A percentile compares a stretch with the other conserved stretches of the same genome.
phyloP scores from a whole-genome alignment of 495 filamentous ascomycete genomes.

The Penicillium crystallinum region DNA sequence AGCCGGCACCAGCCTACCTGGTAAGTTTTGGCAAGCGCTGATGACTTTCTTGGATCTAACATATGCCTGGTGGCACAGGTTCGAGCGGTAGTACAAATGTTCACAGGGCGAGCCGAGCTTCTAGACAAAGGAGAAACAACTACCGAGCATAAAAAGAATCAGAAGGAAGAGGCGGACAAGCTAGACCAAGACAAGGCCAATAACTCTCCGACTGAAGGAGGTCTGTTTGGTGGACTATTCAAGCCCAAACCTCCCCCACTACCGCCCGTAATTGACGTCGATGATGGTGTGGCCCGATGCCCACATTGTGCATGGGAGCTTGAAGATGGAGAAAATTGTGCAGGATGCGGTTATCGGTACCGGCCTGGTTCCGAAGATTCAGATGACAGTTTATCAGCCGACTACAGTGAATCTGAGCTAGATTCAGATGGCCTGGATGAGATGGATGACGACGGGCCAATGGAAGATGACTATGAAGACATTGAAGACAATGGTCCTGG shows the following conservation, averaged over 20 bases:
- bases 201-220: slow-evolving; percentile 43
- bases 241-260: slow-evolving; percentile 22
- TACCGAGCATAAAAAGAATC: slow-evolving; percentile 53
- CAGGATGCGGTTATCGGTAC: slow-evolving; percentile 45
- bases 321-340: slow-evolving; percentile 49
- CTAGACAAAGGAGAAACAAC: slow-evolving; percentile 58
- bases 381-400: slow-evolving; percentile 27
- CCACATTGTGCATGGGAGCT: slow-evolving; percentile 63
- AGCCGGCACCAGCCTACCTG: slow-evolving; percentile 67
- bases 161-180: slow-evolving; percentile 56
- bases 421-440: slow-evolving; percentile 26
- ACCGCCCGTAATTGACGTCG: slow-evolving; percentile 49
- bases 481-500: slow-evolving; percentile 21
- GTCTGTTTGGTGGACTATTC: slow-evolving; percentile 64
- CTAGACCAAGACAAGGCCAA: slow-evolving; percentile 54
- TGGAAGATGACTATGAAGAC: slow-evolving; percentile 32
- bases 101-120: slow-evolving; percentile 58
- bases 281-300: slow-evolving; percentile 60
- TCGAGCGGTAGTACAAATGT: slow-evolving; percentile 61
- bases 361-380: slow-evolving; percentile 36
- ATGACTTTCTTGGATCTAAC: neutral
- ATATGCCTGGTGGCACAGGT: slow-evolving; percentile 41
- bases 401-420: slow-evolving; percentile 30
- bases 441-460: slow-evolving; percentile 30
- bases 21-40: slow-evolving; percentile 31